Base-by-base conservation (phyloP, 257 asterid species). In the Ocimum tenuiflorum region DNA sequence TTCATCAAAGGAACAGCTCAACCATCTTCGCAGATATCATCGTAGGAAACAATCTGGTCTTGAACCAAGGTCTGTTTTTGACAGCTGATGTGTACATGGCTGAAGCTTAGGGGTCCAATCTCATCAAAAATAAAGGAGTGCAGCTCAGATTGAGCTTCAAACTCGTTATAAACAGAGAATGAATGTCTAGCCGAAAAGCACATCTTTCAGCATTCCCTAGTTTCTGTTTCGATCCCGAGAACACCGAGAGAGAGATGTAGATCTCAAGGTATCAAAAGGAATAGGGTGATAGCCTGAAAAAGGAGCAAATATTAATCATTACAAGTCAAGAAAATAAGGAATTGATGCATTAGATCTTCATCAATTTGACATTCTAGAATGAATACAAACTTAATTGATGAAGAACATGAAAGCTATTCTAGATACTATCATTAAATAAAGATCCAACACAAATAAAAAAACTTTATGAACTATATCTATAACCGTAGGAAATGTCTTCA, bases 191-290 rank as follows among this genome's bases (percentile, higher is more conserved):
- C 76, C 72, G 11, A 59, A 68, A 81, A 69, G 73, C 88, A 82
- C 91, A 88, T 91, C 85, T 85, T 91, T 86, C 96, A 68, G 92
- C 96, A 91, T 88, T 86, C 96, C 96, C 85, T 79, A 76, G 65
- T 17, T 43, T 73, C 66, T 78, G 65, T 68, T 56, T 63, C 60
- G 67, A 67, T 64, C 72, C 20, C 62, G 76, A 68, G 56, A 78
- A 76, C 56, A 54, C 75, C 29, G 73, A 54, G 66, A 48, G 50
- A 22, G 65, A 49, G 49, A 39, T 39, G 18, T 56, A 38, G n/a
- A 55, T 2, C 60, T 22, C 31, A 19, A 24, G 19, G 14, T 41
- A 24, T 39, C 59, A 38, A 15, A 6, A n/a, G n/a, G n/a, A n/a
- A n/a, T n/a, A n/a, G n/a, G n/a, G n/a, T n/a, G n/a, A 41, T 10